Base-by-base conservation (phyloP, 169 alveolate genomes). In the Plasmodium chabaudi region DNA sequence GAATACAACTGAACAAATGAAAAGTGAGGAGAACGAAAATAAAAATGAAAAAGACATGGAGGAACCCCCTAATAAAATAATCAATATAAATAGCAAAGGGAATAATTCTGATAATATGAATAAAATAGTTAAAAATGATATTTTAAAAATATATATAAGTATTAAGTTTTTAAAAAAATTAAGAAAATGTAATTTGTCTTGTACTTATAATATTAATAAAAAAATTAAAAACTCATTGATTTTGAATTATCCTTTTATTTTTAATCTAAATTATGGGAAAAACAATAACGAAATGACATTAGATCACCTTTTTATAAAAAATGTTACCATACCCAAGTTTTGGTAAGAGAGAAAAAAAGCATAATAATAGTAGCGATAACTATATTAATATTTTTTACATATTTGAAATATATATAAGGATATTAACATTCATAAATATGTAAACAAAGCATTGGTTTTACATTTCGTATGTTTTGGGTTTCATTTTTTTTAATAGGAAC, bases 211-310 rank as follows among this genome's bases (percentile, higher is more conserved):
- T n/a, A 82, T 82, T 9, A 53, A 42, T 44, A 68, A 67, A 57
- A 82, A 82, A 46, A 67, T 82, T 17, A 71, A 44, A 55, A 82
- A 68, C n/a, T 82, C 90, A 2, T 55, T 82, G 71, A 53, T 53
- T 27, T 9, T 65, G 51, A 82, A 82, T 23, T 82, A 67, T 6
- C 90, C 90, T 19, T 82, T 82, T 25, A 82, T 82, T 67, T 53
- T 82, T 82, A 82, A 47, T 60, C 68, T 82, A 34, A 82, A 70
- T 49, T 55, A 67, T 6, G 57, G 82, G 7, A 27, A 67, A 49
- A 71, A 25, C 25, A 39, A 46, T 19, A 74, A 74, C 27, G 72
- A 67, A 55, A 67, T 21, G 9, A 17, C 44, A 19, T 55, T 23
- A n/a, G 23, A 56, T 34, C 15, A 82, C 7, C 56, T 82, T 13